These are phyloP conservation scores for Blastocystis sp. DNA, from an alignment of 352 stramenopile genomes.

Conservation along the genomic window DNA sequence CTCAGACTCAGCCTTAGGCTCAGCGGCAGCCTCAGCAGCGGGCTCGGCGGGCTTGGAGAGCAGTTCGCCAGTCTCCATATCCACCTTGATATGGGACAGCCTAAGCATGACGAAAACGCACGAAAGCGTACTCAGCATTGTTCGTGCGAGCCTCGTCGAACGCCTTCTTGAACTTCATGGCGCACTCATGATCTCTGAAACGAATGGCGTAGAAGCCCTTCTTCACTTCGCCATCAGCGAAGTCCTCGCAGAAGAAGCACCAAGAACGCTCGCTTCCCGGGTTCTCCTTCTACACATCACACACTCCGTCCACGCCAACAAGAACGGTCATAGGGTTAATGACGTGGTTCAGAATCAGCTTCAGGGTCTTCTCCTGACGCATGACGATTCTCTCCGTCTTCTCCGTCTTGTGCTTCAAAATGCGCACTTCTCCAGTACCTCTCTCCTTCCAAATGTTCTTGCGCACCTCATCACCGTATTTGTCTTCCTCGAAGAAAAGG, in stretches of 20 bases:
- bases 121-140: conserved; percentile 77
- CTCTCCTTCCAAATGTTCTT: conserved; percentile 89
- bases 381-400: conserved; percentile 87
- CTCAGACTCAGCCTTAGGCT: conserved; percentile 45
- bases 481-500: conserved; percentile 82
- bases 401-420: conserved; percentile 89
- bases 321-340: conserved; percentile 76
- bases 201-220: conserved; percentile 86
- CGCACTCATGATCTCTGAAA: conserved; percentile 86
- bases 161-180: conserved; percentile 88
- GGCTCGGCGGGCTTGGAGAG: conserved; percentile 29
- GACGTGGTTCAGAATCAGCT: conserved; percentile 88
- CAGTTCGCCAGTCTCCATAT: conserved; percentile 70
- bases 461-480: conserved; percentile 85
- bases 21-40: conserved; percentile 54
- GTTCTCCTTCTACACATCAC: conserved; percentile 83
- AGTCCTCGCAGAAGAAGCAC: conserved; percentile 89
- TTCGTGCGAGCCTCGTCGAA: conserved; percentile 85
- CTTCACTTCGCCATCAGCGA: conserved; percentile 85
- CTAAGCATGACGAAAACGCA: conserved; percentile 18
- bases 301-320: conserved; percentile 76
- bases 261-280: conserved; percentile 88
- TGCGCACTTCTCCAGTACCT: conserved; percentile 85
- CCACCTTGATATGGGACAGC: conserved; percentile 68
- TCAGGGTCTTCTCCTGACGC: conserved; percentile 89